Percentiles rank a stretch among this genome's conserved stretches.
Conservation (phyloP, 176 grass and related monocot genomes). For the Triticum dicoccoides region DNA sequence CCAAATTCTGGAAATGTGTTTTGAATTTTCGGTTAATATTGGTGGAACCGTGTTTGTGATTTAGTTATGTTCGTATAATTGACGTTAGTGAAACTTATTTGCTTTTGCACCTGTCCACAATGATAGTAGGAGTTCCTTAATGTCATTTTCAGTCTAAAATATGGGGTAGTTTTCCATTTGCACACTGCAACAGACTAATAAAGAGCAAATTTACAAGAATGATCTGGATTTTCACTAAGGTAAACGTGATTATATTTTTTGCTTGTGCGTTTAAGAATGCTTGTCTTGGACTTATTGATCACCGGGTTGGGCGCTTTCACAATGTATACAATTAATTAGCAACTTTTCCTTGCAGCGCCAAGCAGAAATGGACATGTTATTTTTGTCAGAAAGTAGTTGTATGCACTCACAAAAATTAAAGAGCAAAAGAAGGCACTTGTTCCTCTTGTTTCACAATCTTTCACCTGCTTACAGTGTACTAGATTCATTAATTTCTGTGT, state of each 20-base stretch:
- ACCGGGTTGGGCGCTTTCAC: background rate
- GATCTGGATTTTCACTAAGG: background rate
- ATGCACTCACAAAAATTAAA: background rate
- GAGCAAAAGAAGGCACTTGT: background rate
- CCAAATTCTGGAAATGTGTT: background rate
- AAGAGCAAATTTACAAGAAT: background rate
- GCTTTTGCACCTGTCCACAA: background rate
- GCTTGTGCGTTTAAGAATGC: background rate
- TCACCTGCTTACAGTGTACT: background rate
- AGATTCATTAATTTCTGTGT: background rate
- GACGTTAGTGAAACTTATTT: background rate
- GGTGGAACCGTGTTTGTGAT: background rate
- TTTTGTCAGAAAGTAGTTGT: background rate
- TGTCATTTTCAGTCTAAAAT: background rate
- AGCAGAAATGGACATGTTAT: background rate
- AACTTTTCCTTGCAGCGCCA: background rate
- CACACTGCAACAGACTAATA: background rate
- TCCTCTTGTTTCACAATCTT: constrained; percentile 1
- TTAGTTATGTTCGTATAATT: background rate
- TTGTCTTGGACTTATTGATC: background rate
- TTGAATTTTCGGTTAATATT: background rate
- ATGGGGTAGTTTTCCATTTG: background rate
- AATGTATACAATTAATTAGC: background rate
- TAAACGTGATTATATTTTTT: background rate
- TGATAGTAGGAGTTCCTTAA: background rate